Evolutionary conservation across 1,284 basidiomycete species (phyloP), one percentile per base, ranked within the genome.

Genomic region (Ganoderma lingzhi): DNA sequence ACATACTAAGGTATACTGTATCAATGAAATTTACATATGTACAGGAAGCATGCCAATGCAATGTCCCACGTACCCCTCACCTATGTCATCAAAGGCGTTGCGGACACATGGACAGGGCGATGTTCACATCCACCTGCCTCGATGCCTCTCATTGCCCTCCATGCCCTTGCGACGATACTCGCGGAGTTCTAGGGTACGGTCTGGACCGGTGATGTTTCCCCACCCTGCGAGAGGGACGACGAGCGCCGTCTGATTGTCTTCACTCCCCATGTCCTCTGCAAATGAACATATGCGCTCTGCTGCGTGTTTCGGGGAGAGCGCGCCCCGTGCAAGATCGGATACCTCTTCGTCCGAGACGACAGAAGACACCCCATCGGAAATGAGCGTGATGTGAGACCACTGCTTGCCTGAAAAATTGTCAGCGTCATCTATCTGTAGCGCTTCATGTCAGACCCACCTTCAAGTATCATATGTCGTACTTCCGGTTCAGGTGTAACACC

Each of bases 401-500:
- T 93, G 88, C 8, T 83, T 79, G 44, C 92, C 95, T 95, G 28
- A 9, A 32, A 10, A 19, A 32, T 17, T 6, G 63, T 48, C 30
- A 44, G 48, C 14, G 55, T 58, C 17, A 37, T 8, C 17, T 32
- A 2, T 5, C 19, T 15, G 15, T 6, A 39, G 23, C 23, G 10
- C 12, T 14, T 15, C 12, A 23, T 17, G n/a, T 23, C 0, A 44
- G 10, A 73, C 82, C 71, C 66, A 93, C 95, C 94, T 74, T 92
- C 84, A 15, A 99, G 80, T 1, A 98, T 83, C 75, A 91, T 91
- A 39, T 91, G 90, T 64, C 89, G 85, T n/a, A 99, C 90, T 78
- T 98, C 95, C 3, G 98, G 97, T 80, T 99, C 97, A 39, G 94
- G 93, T 1, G 97, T 99, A 5, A 99, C 94, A 0, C 96, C 97